phyloP scores from a whole-genome alignment of 2,329 filamentous ascomycete species.

The Fulvia fulva region DNA sequence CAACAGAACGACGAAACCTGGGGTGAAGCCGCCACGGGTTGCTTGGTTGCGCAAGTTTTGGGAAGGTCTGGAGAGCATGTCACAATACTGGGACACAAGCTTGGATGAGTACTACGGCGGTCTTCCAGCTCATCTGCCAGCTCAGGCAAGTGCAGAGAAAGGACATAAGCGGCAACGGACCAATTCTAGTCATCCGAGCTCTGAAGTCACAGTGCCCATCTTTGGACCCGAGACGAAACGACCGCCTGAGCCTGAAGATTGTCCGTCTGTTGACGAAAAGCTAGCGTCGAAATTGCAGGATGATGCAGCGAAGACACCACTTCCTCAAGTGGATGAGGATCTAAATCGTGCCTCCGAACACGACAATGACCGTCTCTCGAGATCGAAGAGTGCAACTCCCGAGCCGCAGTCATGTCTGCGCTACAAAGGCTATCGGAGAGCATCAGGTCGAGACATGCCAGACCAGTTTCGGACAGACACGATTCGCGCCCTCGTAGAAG shows the following conservation, averaged over 20 bases:
- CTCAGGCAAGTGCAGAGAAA: slow-evolving; percentile 16
- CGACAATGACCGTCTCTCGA: background rate
- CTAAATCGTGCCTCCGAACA: background rate
- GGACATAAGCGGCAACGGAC: slow-evolving; percentile 26
- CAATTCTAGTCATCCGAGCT: slow-evolving; percentile 11
- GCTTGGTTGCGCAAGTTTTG: slow-evolving; percentile 59
- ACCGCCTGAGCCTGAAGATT: background rate
- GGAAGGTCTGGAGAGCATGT: slow-evolving; percentile 55
- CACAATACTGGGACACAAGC: slow-evolving; percentile 60
- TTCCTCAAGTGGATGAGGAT: background rate
- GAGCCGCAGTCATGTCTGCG: slow-evolving; percentile 17
- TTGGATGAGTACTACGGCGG: slow-evolving; percentile 52
- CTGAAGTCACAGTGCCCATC: slow-evolving; percentile 1
- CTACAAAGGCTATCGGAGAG: slow-evolving; percentile 58
- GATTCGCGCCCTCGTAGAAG: slow-evolving; percentile 55
- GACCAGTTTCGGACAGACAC: slow-evolving; percentile 54
- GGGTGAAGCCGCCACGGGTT: slow-evolving; percentile 47
- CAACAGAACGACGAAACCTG: slow-evolving; percentile 45
- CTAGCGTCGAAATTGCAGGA: background rate
- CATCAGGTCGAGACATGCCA: slow-evolving; percentile 56
- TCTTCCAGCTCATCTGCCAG: slow-evolving; percentile 13
- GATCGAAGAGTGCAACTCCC: slow-evolving; percentile 11
- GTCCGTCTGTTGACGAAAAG: background rate
- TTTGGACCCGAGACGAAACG: background rate
- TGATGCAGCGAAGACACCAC: slow-evolving; percentile 1